Conservation (phyloP, 345 rosid genomes). For the Lepidium didymum region DNA sequence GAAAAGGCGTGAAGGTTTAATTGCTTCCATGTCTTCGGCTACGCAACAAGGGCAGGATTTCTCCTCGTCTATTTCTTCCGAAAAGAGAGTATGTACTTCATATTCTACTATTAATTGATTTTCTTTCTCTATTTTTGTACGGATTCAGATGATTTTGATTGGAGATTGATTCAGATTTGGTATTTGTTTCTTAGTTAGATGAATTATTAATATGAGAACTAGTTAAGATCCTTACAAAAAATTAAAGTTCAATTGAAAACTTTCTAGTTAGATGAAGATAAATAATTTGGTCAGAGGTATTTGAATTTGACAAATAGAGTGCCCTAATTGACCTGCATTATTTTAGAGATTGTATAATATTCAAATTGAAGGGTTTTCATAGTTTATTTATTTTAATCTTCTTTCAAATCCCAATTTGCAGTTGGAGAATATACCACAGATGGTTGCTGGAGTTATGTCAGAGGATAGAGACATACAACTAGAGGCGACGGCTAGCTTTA, state of each 20-base stretch:
- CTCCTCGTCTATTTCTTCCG: constrained; percentile 24
- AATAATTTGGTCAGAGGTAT: background rate
- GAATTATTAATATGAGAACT: background rate
- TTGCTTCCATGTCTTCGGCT: constrained; percentile 12
- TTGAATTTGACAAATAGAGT: background rate
- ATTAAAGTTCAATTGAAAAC: background rate
- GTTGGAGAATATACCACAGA: constrained; percentile 47
- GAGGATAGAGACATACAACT: constrained; percentile 44
- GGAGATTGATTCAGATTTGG: background rate
- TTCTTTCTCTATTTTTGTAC: background rate
- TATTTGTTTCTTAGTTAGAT: background rate
- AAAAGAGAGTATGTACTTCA: constrained; percentile 1
- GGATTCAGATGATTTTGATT: background rate
- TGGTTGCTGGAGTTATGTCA: constrained; percentile 54
- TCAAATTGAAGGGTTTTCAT: background rate
- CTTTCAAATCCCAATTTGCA: constrained; percentile 6
- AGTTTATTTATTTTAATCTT: background rate
- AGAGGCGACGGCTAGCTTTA: constrained; percentile 52
- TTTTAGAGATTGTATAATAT: background rate
- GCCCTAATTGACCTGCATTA: background rate
- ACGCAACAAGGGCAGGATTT: constrained; percentile 31
- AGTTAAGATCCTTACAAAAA: background rate
- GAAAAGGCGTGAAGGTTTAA: constrained; percentile 66
- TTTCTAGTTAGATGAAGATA: background rate
- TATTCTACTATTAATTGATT: background rate